phyloP scores from a whole-genome alignment of 2,329 filamentous ascomycete species.

The Parastagonospora nodorum region DNA sequence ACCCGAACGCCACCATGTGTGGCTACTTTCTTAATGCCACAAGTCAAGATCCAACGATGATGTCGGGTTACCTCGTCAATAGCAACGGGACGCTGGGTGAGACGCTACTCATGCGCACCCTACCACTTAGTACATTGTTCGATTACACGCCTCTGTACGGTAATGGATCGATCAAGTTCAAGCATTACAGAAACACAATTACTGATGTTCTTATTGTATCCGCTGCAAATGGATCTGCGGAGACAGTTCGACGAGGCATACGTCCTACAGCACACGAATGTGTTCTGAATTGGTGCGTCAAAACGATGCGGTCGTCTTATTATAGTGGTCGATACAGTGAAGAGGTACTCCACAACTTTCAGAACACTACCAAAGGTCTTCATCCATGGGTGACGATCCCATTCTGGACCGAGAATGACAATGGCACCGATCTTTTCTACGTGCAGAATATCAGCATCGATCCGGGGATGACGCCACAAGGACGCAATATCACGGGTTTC shows the following conservation, averaged over 20 bases:
- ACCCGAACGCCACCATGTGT: constrained; percentile 25
- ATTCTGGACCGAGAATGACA: not conserved
- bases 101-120: constrained; percentile 10
- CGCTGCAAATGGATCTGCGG: not conserved
- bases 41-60: constrained; percentile 13
- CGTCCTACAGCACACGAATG: constrained; percentile 25
- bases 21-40: constrained; percentile 33
- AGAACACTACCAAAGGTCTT: constrained; percentile 11
- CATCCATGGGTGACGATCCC: constrained; percentile 10
- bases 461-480: not conserved
- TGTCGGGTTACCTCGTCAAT: constrained; percentile 21
- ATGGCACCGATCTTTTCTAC: constrained; percentile 4
- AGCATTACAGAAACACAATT: constrained; percentile 14
- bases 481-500: constrained; percentile 1
- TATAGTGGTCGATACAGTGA: constrained; percentile 15
- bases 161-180: constrained; percentile 21
- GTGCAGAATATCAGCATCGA: constrained; percentile 8
- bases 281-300: constrained; percentile 29
- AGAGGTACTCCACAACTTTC: constrained; percentile 7
- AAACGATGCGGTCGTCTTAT: constrained; percentile 24
- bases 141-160: constrained; percentile 8
- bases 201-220: constrained; percentile 11
- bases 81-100: constrained; percentile 26
- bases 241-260: constrained; percentile 8
- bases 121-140: constrained; percentile 11